phyloP scores from a whole-genome alignment of 805 yeast species.

The Pichia thaimueangensis region DNA sequence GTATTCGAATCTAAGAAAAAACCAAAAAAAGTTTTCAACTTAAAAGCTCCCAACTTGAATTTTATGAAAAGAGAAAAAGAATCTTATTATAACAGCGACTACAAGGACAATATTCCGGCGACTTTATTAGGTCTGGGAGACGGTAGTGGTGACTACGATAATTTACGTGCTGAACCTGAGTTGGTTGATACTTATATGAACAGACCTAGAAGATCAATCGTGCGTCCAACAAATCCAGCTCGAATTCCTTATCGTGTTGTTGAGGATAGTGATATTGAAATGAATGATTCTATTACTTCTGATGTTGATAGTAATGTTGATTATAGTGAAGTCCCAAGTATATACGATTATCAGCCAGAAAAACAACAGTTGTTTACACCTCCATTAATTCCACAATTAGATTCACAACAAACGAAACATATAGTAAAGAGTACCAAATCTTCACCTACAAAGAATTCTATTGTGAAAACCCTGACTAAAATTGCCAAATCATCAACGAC shows the following conservation, averaged over 20 bases:
- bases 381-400: too few relatives aligned
- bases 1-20: slow-evolving; percentile 12
- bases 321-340: too few relatives aligned
- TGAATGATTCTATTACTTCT: too few relatives aligned
- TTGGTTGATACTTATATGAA: not conserved
- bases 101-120: too few relatives aligned
- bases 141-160: not conserved
- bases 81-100: not conserved
- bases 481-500: too few relatives aligned
- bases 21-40: not conserved
- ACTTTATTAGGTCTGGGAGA: not conserved
- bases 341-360: too few relatives aligned
- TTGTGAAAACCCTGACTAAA: too few relatives aligned
- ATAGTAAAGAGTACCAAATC: too few relatives aligned
- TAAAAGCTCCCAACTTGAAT: slow-evolving; percentile 2
- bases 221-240: not conserved
- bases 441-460: too few relatives aligned
- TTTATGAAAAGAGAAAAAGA: not conserved
- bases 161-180: slow-evolving; percentile 11
- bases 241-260: not conserved
- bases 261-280: not conserved
- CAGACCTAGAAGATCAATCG: not conserved
- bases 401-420: too few relatives aligned
- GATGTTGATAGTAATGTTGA: too few relatives aligned
- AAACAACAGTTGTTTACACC: too few relatives aligned